Evolutionary conservation across 345 rosid genomes (phyloP).

Genomic region (Melaleuca quinquenervia): DNA sequence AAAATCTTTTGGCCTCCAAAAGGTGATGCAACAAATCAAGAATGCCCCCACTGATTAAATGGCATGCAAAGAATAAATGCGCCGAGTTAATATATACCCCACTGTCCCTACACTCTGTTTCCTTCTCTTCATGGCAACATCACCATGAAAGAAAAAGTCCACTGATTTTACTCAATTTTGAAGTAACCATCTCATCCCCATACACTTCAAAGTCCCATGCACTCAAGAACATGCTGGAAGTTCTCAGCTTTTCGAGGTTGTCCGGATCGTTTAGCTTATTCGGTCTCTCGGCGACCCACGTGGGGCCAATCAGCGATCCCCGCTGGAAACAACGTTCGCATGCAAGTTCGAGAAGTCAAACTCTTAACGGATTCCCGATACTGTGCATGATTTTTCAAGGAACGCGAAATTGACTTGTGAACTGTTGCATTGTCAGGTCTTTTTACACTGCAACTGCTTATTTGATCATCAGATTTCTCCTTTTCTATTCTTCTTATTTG

Average conservation of each 20-base stretch:
- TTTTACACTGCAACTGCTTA: background rate
- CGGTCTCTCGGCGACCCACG: constrained; percentile 4
- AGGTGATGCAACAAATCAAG: background rate
- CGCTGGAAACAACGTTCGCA: background rate
- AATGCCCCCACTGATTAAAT: background rate
- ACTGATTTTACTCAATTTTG: constrained; percentile 20
- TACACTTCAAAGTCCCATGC: constrained; percentile 2
- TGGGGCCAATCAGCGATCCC: constrained; percentile 3
- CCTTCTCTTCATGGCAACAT: constrained; percentile 51
- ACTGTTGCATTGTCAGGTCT: constrained; percentile 5
- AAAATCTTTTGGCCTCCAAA: background rate
- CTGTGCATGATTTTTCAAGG: constrained; percentile 9
- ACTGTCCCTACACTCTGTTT: constrained; percentile 13
- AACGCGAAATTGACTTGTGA: constrained; percentile 16
- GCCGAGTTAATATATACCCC: constrained; percentile 6
- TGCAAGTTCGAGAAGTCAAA: constrained; percentile 17
- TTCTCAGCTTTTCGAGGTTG: constrained; percentile 9
- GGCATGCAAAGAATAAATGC: background rate
- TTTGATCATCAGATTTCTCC: background rate
- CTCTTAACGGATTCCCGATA: constrained; percentile 20
- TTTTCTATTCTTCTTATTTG: background rate
- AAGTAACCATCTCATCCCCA: constrained; percentile 1
- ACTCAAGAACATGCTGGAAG: background rate
- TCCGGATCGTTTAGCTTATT: constrained; percentile 15
- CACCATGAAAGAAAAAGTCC: constrained; percentile 35